Base-by-base conservation (phyloP, 2,329 filamentous ascomycete species). In the Fusarium longipes region DNA sequence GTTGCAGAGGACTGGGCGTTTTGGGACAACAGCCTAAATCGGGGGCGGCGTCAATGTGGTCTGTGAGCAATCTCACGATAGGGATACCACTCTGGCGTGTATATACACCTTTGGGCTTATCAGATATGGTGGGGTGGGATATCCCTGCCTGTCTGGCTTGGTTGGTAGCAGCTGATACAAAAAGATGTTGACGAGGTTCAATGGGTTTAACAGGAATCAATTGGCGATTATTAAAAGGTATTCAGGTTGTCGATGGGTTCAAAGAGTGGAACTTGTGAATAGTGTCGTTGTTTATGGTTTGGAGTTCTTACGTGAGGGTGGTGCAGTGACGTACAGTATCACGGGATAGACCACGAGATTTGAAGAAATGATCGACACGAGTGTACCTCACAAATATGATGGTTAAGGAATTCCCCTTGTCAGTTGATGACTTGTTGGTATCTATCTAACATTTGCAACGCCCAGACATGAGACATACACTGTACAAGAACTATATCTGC, bases 81-180 rank as follows among this genome's bases (percentile, higher is more conserved):
- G 53, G 38, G 49, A 63, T 40, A 58, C 61, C 53, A 63, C 50
- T 57, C 63, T 63, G 57, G 59, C 59, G 59, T 63, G 59, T 62
- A 33, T 48, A 57, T 38, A 63, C 57, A 32, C 57, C 57, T 15
- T 22, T 30, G 43, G 48, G 42, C 57, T 63, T 48, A 48, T 49
- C 42, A 43, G 47, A 57, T 40, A 48, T 67, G 63, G 63, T 45
- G 40, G 32, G 63, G 62, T 30, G 63, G 33, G 36, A 38, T 43
- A 38, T 67, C 63, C 47, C 52, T 63, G 63, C 38, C 7, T 11
- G 18, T 27, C 18, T 51, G 25, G 27, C 27, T 29, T 22, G 22
- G 24, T 15, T 20, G 32, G 29, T 53, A 53, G 18, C 22, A 6
- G 32, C 20, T 12, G 4, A 8, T 14, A 17, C n/a, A 27, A 45